Percentiles rank a stretch among this genome's conserved stretches.
phyloP scores from a whole-genome alignment of 1,284 basidiomycete species.

The Sporisorium reilianum region DNA sequence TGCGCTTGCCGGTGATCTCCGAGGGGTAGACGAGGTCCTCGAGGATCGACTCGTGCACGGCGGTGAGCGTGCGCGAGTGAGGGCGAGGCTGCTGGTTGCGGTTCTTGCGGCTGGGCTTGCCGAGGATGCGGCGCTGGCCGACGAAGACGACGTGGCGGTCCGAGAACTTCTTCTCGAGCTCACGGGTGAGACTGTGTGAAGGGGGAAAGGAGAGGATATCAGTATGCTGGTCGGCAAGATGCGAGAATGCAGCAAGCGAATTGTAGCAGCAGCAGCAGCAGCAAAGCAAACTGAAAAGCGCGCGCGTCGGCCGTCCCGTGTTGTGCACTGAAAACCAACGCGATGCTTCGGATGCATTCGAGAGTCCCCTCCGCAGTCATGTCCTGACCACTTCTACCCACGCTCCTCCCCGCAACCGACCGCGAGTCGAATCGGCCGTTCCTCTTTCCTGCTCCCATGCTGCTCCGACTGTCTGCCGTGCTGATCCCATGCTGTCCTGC shows the following conservation, averaged over 20 bases:
- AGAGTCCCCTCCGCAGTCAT: too few relatives aligned
- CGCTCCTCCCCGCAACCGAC: too few relatives aligned
- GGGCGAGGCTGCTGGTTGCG: conserved; percentile 96
- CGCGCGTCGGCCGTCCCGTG: too few relatives aligned
- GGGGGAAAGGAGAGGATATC: conserved; percentile 1
- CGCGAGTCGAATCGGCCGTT: too few relatives aligned
- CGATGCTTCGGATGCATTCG: too few relatives aligned
- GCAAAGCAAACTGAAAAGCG: too few relatives aligned
- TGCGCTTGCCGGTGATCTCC: conserved; percentile 98
- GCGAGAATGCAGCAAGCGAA: background rate
- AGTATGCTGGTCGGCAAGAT: conserved; percentile 14
- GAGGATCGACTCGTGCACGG: conserved; percentile 96
- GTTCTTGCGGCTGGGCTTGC: conserved; percentile 94
- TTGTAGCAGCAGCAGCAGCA: conserved; percentile 9
- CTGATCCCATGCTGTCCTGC: background rate
- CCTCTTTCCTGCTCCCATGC: background rate
- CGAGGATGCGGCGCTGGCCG: conserved; percentile 97
- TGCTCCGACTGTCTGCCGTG: background rate
- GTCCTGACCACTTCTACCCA: too few relatives aligned
- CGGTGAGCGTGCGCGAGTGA: conserved; percentile 94
- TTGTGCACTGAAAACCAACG: too few relatives aligned
- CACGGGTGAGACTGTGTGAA: conserved; percentile 86
- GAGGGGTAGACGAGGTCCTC: conserved; percentile 99
- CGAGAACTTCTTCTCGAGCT: conserved; percentile 99
- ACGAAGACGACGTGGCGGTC: conserved; percentile 99